Percentiles rank a stretch among this genome's conserved stretches.
Evolutionary conservation across 1,284 basidiomycete species (phyloP).

Genomic region (Cutaneotrichosporon sp.): DNA sequence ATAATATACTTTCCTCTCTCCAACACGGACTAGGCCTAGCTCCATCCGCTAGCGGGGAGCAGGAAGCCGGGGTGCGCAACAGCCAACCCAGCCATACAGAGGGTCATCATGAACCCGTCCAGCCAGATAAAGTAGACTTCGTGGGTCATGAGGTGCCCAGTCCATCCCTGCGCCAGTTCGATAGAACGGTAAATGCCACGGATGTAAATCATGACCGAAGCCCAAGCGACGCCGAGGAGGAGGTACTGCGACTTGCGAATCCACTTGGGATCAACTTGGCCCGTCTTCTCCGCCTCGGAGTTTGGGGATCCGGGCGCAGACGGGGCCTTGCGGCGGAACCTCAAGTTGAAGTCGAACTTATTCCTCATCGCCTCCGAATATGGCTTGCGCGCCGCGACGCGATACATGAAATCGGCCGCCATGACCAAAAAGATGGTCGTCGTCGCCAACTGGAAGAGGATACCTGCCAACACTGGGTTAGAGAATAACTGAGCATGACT

Average conservation of each 20-base stretch:
- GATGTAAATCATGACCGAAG: conserved; percentile 44
- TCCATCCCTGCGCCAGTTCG: conserved; percentile 44
- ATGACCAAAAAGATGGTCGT: conserved; percentile 43
- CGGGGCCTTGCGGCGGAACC: conserved; percentile 7
- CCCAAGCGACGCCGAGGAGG: conserved; percentile 37
- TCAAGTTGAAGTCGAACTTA: background rate
- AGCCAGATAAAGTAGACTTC: conserved; percentile 39
- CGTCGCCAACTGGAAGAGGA: conserved; percentile 48
- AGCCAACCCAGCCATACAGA: conserved; percentile 32
- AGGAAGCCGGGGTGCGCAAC: conserved; percentile 35
- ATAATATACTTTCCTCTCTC: background rate
- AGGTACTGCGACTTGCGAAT: conserved; percentile 25
- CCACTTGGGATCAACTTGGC: background rate
- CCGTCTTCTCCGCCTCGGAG: background rate
- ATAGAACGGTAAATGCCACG: conserved; percentile 46
- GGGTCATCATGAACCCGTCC: conserved; percentile 39
- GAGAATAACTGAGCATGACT: conserved; percentile 1
- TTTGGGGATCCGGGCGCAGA: background rate
- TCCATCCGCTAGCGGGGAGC: conserved; percentile 23
- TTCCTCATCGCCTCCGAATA: conserved; percentile 19
- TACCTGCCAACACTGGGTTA: conserved; percentile 47
- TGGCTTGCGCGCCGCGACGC: conserved; percentile 27
- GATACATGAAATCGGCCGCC: conserved; percentile 41
- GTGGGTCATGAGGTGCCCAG: conserved; percentile 28
- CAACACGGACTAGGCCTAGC: background rate